Evolutionary conservation across 805 yeast species (phyloP), one percentile per base, ranked within the genome.

Genomic region (Teunomyces gatunensis): DNA sequence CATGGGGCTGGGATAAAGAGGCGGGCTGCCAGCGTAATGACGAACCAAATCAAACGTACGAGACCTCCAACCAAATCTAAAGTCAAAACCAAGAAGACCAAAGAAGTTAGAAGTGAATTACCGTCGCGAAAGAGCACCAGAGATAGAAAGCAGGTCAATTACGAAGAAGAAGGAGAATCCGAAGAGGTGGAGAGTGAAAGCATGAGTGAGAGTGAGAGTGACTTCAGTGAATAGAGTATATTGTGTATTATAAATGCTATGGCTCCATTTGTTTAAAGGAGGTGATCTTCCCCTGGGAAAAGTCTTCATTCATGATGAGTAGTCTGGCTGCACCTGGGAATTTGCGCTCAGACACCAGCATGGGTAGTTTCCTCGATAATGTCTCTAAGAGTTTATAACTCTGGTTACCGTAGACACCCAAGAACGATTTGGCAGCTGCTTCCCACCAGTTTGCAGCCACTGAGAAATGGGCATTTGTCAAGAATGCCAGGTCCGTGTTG

Each of bases 391-490:
- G 46, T 61, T 94, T 94, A 4, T 39, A 47, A 3, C 81, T 94
- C 68, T 92, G 98, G 4, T 53, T 64, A 0, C 91, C 90, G 63
- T 83, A 92, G 1, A 74, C 76, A 7, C 60, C 58, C 6, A 75
- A 45, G 47, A 92, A 79, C 36, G 81, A 73, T 6, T 55, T 51
- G 0, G 87, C 91, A 42, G 85, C 75, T 4, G 90, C 81, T 54
- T 94, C 98, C 96, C 97, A 89, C 97, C 97, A 91, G 29, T 86
- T 80, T 2, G 89, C 84, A 3, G 83, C 75, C 1, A 85, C 79
- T 0, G 82, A 73, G 59, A 75, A 91, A 61, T 91, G 96, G 0
- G 85, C 78, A 53, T 88, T 85, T 0, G 81, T 71, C 10, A 90
- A 59, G 11, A 78, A 61, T 0, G 69, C 68, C 2, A 59, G 29